These are phyloP conservation scores for Zancudomyces culisetae DNA, from an alignment of 371 early-diverging fungal species.

Conservation along the genomic window DNA sequence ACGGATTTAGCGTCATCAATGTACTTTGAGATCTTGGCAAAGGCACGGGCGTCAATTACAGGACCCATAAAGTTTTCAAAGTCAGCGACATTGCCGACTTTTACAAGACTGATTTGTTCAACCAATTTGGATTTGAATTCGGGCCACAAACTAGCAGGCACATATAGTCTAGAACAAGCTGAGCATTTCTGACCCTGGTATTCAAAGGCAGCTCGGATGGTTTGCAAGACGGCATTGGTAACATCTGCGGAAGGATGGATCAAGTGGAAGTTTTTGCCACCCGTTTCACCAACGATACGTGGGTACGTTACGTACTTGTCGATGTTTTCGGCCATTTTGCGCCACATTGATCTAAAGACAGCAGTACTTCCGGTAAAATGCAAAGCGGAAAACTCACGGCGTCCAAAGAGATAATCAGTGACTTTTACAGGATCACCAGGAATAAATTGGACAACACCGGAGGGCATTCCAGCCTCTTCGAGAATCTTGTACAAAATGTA, in stretches of 20 bases:
- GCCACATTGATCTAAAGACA: slow-evolving; percentile 88
- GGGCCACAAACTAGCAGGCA: slow-evolving; percentile 62
- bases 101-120: slow-evolving; percentile 48
- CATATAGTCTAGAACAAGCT: slow-evolving; percentile 78
- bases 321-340: slow-evolving; percentile 74
- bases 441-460: slow-evolving; percentile 91
- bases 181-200: slow-evolving; percentile 97
- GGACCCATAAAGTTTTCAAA: slow-evolving; percentile 58
- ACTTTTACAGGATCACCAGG: slow-evolving; percentile 77
- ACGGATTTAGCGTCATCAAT: slow-evolving; percentile 64
- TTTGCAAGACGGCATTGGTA: slow-evolving; percentile 44
- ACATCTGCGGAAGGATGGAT: slow-evolving; percentile 61
- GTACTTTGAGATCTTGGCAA: slow-evolving; percentile 76
- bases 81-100: slow-evolving; percentile 66
- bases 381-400: slow-evolving; percentile 84
- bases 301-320: slow-evolving; percentile 81
- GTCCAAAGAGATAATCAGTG: slow-evolving; percentile 44
- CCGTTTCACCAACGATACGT: slow-evolving; percentile 94
- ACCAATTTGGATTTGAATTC: slow-evolving; percentile 51
- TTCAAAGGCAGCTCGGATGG: slow-evolving; percentile 87
- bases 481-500: slow-evolving; percentile 76
- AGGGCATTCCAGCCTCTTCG: slow-evolving; percentile 89
- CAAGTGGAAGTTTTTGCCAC: slow-evolving; percentile 97
- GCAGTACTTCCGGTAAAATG: slow-evolving; percentile 92
- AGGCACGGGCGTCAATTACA: slow-evolving; percentile 82